Percentiles rank a stretch among this genome's conserved stretches.
phyloP scores from a whole-genome alignment of 768 basidiomycete genomes.

The Suillus tomentosus region DNA sequence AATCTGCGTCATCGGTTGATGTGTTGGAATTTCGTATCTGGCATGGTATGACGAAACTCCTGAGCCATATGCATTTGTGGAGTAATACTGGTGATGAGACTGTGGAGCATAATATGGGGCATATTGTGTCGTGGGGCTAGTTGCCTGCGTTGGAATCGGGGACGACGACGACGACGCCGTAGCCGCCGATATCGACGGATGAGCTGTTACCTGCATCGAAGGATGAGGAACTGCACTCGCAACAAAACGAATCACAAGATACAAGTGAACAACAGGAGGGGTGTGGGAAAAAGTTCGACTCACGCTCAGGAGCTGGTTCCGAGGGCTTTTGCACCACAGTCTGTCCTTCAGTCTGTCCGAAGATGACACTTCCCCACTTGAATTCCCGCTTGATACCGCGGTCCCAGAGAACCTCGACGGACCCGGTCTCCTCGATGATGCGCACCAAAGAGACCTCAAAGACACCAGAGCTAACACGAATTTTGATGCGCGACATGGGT shows the following conservation, averaged over 20 bases:
- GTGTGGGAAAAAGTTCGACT: slow-evolving; percentile 26
- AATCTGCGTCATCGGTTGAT: slow-evolving; percentile 21
- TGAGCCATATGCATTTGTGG: slow-evolving; percentile 21
- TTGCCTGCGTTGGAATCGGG: slow-evolving; percentile 21
- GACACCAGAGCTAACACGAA: slow-evolving; percentile 80
- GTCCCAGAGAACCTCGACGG: slow-evolving; percentile 84
- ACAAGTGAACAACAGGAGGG: slow-evolving; percentile 15
- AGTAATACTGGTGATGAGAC: slow-evolving; percentile 22
- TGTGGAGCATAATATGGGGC: slow-evolving; percentile 23
- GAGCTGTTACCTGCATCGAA: slow-evolving; percentile 27
- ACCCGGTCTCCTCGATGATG: slow-evolving; percentile 66
- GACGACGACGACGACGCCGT: slow-evolving; percentile 21
- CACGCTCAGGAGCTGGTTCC: slow-evolving; percentile 51
- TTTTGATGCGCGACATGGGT: slow-evolving; percentile 75
- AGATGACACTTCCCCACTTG: slow-evolving; percentile 80
- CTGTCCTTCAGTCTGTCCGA: slow-evolving; percentile 70
- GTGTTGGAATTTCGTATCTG: slow-evolving; percentile 23
- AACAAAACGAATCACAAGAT: slow-evolving; percentile 17
- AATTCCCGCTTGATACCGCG: slow-evolving; percentile 72
- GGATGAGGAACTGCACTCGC: slow-evolving; percentile 18
- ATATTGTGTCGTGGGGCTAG: slow-evolving; percentile 11
- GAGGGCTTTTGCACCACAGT: slow-evolving; percentile 70
- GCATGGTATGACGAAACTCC: slow-evolving; percentile 38
- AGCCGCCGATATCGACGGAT: slow-evolving; percentile 20
- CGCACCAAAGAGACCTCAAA: slow-evolving; percentile 83